Base-by-base conservation (phyloP, 345 rosid species). In the Lepidium didymum region DNA sequence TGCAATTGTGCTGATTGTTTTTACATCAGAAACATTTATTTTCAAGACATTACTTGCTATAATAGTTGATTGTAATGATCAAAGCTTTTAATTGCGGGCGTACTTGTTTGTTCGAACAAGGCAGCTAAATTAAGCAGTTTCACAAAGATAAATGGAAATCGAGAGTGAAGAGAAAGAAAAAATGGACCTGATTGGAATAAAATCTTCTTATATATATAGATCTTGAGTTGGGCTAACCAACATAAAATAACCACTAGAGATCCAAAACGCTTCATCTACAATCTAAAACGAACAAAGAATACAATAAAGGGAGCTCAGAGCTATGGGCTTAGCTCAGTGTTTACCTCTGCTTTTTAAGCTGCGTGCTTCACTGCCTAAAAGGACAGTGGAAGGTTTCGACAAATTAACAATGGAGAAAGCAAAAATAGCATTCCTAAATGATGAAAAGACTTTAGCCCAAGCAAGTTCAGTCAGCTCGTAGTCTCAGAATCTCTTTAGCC, bases 401-500 rank as follows among this genome's bases (percentile, higher is more conserved):
- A 73, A 38, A 64, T 63, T 65, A 64, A 56, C 65, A 72, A 37
- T n/a, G 42, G 42, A 27, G 31, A 29, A 23, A 47, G 16, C 31
- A 56, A 66, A 65, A 8, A 45, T 27, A 66, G 44, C 46, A 65
- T 21, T 55, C 37, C 59, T 56, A n/a, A n/a, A 56, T 51, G 12
- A 57, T 40, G n/a, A 36, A 49, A 34, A 49, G 10, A 25, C 45
- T 46, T 59, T 15, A 33, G 6, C 50, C 10, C 75, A 44, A 50
- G n/a, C 13, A 34, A 35, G 10, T 62, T 91, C 83, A 94, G 67
- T 95, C 90, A 3, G 99, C 98, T 82, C 82, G 82, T 80, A 89
- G 64, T 80, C 82, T 84, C 56, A 95, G 81, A 61, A 95, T 85
- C 79, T 95, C 99, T 74, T 87, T 91, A 0, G 92, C 92, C 6